Base-by-base conservation (phyloP, 2,329 filamentous ascomycete genomes). In the Neurospora sp. region DNA sequence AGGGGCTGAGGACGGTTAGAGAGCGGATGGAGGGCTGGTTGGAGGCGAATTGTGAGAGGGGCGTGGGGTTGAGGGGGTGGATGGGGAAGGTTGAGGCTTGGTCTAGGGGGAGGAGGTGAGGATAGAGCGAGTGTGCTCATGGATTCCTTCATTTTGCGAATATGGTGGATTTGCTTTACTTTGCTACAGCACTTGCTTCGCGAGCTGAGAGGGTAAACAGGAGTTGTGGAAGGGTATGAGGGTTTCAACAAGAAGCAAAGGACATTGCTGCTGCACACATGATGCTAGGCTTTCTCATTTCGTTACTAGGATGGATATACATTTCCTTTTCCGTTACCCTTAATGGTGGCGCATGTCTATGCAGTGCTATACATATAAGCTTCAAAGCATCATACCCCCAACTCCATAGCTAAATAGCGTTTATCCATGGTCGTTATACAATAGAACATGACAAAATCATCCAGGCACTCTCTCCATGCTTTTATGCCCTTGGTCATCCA, bases 1-100 rank as follows among this genome's bases (percentile, higher is more conserved):
- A 84, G 77, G 87, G 90, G 1, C 88, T 97, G 88, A 86, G 84
- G 75, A 78, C 78, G 38, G 83, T 92, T 13, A 85, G 95, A 72
- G 89, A 92, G 81, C 84, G 84, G 77, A 97, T 98, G 93, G 94
- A 97, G 82, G 77, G 70, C 2, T 97, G 93, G 91, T 81, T 98
- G 69, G 90, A 91, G 80, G 85, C 79, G 10, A 96, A 96, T 79
- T 91, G 91, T 73, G 94, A 97, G 82, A 91, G 89, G 76, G 94
- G 94, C 0, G 81, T 91, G 77, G 80, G 93, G 67, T 83, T 97
- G 77, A 91, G 93, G 79, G 88, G 84, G 33, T 81, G 90, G 42
- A 84, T 97, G 74, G 85, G 85, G 71, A 91, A 89, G 77, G 80
- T 91, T 15, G 89, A 91, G 81, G 81, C 77, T 2, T 81, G 81